These are phyloP conservation scores for Melaleuca quinquenervia DNA, from an alignment of 345 rosid genomes.

Conservation along the genomic window DNA sequence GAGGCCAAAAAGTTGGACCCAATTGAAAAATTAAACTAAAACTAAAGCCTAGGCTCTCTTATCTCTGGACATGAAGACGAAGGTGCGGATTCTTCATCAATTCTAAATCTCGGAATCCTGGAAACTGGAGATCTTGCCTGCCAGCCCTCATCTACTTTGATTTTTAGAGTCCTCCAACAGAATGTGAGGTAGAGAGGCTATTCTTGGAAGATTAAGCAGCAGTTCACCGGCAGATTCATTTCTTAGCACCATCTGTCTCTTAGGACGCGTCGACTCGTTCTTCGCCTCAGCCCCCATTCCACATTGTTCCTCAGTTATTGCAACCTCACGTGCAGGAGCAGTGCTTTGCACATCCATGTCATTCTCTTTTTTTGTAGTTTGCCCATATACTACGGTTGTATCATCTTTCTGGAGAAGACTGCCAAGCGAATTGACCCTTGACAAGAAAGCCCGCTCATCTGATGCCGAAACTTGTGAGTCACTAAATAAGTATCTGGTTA, in stretches of 20 bases:
- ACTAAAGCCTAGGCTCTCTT: neutral
- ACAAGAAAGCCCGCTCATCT: conserved; percentile 40
- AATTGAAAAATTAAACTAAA: neutral
- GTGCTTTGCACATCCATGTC: neutral
- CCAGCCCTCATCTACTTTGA: neutral
- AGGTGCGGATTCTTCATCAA: conserved; percentile 15
- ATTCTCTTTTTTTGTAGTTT: neutral
- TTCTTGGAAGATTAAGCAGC: conserved; percentile 56
- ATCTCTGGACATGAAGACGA: neutral
- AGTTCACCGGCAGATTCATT: conserved; percentile 53
- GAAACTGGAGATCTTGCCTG: neutral
- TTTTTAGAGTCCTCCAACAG: conserved; percentile 9
- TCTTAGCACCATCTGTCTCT: conserved; percentile 23
- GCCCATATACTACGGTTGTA: neutral
- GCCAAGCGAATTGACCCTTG: conserved; percentile 49
- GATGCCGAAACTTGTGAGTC: conserved; percentile 29
- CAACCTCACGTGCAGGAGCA: neutral
- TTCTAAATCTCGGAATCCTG: conserved; percentile 6
- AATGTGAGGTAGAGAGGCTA: conserved; percentile 49
- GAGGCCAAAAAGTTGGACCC: neutral
- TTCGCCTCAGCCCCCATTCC: conserved; percentile 9
- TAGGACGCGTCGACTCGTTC: neutral
- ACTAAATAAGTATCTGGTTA: conserved; percentile 37
- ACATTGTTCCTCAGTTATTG: neutral
- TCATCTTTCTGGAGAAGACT: conserved; percentile 50